phyloP scores from a whole-genome alignment of 352 stramenopile genomes.

The Halophytophthora polymorphica region DNA sequence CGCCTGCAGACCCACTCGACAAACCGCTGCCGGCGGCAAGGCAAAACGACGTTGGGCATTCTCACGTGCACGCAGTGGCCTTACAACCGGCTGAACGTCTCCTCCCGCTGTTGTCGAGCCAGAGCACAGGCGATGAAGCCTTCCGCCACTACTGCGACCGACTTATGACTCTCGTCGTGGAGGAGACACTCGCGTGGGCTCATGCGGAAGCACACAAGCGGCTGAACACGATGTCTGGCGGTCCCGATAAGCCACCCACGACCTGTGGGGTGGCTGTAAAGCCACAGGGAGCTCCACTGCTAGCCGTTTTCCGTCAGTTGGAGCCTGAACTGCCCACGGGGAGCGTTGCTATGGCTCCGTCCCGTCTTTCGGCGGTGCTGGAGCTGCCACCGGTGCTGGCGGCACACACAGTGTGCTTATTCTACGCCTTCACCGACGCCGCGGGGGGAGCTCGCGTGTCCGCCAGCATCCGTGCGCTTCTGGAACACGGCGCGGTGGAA shows the following conservation, averaged over 20 bases:
- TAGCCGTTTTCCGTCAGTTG: conserved; percentile 25
- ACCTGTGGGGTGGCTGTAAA: conserved; percentile 12
- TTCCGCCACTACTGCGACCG: conserved; percentile 30
- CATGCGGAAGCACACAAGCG: conserved; percentile 5
- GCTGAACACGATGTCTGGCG: background rate
- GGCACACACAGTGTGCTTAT: conserved; percentile 18
- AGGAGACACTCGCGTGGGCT: conserved; percentile 32
- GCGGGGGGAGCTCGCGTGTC: conserved; percentile 7
- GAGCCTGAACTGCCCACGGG: conserved; percentile 26
- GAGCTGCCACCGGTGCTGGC: conserved; percentile 10
- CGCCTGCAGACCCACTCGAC: too few species aligned
- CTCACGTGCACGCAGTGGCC: conserved; percentile 7
- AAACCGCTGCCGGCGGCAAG: background rate
- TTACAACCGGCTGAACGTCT: conserved; percentile 11
- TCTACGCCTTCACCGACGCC: conserved; percentile 17
- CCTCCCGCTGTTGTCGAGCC: conserved; percentile 13
- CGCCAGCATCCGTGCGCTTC: conserved; percentile 14
- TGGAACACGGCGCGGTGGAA: conserved; percentile 17
- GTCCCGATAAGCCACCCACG: conserved; percentile 5
- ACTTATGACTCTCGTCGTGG: conserved; percentile 31
- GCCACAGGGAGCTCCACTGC: conserved; percentile 12
- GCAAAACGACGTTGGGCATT: background rate
- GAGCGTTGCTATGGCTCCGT: conserved; percentile 10
- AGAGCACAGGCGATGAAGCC: conserved; percentile 7
- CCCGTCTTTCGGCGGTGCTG: conserved; percentile 1